A percentile compares a stretch with the other conserved stretches of the same genome.
Evolutionary conservation across 805 yeast species (phyloP).

Genomic region (Maudiozyma bulderi): DNA sequence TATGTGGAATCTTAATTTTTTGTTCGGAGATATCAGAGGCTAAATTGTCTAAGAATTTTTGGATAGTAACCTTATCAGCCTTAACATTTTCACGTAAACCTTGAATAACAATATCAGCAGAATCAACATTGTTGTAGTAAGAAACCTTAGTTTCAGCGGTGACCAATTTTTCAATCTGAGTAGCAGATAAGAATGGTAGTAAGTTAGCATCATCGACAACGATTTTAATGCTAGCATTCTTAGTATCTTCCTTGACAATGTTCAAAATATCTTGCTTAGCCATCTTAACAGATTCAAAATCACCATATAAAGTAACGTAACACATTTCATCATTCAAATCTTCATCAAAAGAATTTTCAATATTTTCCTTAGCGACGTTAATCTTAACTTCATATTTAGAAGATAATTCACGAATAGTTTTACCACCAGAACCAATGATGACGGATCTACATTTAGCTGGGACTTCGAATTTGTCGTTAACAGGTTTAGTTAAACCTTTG

Average conservation of each 20-base stretch:
- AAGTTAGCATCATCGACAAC: slow-evolving; percentile 33
- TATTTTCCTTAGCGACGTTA: slow-evolving; percentile 33
- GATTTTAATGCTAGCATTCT: slow-evolving; percentile 42
- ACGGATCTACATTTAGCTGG: slow-evolving; percentile 72
- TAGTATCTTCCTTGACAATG: slow-evolving; percentile 69
- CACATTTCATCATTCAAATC: slow-evolving; percentile 54
- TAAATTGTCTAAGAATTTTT: slow-evolving; percentile 36
- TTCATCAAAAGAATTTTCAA: slow-evolving; percentile 36
- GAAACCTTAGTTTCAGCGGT: slow-evolving; percentile 21
- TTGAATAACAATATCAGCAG: slow-evolving; percentile 39
- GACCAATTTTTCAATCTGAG: slow-evolving; percentile 4
- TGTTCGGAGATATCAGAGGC: slow-evolving; percentile 40
- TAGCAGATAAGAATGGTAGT: slow-evolving; percentile 26
- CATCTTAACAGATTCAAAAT: slow-evolving; percentile 65
- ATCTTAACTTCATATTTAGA: slow-evolving; percentile 66
- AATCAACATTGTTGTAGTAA: slow-evolving; percentile 16
- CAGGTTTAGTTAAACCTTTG: slow-evolving; percentile 69
- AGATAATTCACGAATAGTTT: slow-evolving; percentile 67
- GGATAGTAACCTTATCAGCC: slow-evolving; percentile 44
- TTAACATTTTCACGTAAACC: slow-evolving; percentile 67
- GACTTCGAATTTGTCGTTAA: slow-evolving; percentile 46
- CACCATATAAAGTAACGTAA: slow-evolving; percentile 66
- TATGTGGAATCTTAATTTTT: slow-evolving; percentile 53
- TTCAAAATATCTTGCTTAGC: slow-evolving; percentile 63
- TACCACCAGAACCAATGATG: slow-evolving; percentile 84